Evolutionary conservation across 192 early-diverging fungal genomes (phyloP).

Genomic region (Entomortierella lignicola): DNA sequence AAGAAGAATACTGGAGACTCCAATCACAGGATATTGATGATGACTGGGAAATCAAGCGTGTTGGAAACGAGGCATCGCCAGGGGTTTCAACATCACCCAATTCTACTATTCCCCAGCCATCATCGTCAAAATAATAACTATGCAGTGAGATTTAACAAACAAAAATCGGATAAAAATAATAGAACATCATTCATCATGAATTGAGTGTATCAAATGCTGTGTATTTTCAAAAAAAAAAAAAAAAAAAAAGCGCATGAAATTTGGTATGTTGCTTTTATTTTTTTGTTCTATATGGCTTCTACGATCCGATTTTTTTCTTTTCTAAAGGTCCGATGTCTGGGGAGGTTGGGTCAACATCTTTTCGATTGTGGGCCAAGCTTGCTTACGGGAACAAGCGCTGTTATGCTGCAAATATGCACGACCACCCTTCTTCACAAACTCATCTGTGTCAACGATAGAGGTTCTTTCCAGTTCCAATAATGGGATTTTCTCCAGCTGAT

Average conservation of each 20-base stretch:
- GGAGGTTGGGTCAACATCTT: conserved; percentile 22
- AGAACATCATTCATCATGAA: neutral
- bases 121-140: neutral
- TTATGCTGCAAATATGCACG: conserved; percentile 64
- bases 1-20: conserved; percentile 78
- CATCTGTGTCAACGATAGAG: conserved; percentile 8
- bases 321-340: conserved; percentile 7
- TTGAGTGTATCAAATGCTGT: no score
- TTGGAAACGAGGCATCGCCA: conserved; percentile 18
- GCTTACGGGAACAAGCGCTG: conserved; percentile 68
- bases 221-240: no score
- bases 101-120: neutral
- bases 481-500: conserved; percentile 44
- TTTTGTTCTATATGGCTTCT: no score
- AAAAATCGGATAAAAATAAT: neutral
- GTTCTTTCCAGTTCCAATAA: conserved; percentile 46
- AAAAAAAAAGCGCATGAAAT: no score
- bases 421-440: conserved; percentile 12
- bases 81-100: conserved; percentile 46
- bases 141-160: neutral
- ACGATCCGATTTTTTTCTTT: no score
- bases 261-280: no score
- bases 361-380: conserved; percentile 66
- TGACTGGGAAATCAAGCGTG: conserved; percentile 55
- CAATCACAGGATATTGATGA: conserved; percentile 49